These are phyloP conservation scores for Solanum appendiculatum DNA, from an alignment of 257 asterid genomes.

Conservation along the genomic window DNA sequence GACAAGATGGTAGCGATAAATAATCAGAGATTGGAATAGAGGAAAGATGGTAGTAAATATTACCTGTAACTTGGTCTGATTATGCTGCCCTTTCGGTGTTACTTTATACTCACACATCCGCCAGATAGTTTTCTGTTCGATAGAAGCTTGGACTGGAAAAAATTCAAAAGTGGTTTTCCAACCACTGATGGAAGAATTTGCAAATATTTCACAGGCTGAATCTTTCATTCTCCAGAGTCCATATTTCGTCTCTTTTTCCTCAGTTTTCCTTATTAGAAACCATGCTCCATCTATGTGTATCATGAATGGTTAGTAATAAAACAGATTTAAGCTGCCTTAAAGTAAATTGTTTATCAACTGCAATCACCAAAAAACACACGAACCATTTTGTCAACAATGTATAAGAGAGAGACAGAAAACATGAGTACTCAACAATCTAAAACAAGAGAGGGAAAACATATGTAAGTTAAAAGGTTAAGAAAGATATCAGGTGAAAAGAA, in stretches of 20 bases:
- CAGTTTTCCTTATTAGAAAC: constrained; percentile 30
- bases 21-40: background rate
- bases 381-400: background rate
- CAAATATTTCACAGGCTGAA: constrained; percentile 31
- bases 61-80: constrained; percentile 34
- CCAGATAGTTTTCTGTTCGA: constrained; percentile 34
- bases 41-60: background rate
- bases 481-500: background rate
- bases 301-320: background rate
- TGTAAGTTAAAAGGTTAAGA: background rate
- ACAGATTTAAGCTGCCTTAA: background rate
- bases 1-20: too few species aligned
- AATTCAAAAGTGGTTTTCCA: constrained; percentile 52
- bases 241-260: constrained; percentile 15
- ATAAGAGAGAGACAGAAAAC: background rate
- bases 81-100: constrained; percentile 12
- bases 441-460: background rate
- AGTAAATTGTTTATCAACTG: background rate
- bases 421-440: background rate
- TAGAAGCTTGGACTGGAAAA: constrained; percentile 25
- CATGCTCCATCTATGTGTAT: constrained; percentile 44
- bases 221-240: constrained; percentile 57
- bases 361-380: background rate
- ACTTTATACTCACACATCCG: constrained; percentile 51
- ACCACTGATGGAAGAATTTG: constrained; percentile 30